A percentile compares a stretch with the other conserved stretches of the same genome.
Evolutionary conservation across 768 basidiomycete species (phyloP).

Genomic region (Kwoniella sp.): DNA sequence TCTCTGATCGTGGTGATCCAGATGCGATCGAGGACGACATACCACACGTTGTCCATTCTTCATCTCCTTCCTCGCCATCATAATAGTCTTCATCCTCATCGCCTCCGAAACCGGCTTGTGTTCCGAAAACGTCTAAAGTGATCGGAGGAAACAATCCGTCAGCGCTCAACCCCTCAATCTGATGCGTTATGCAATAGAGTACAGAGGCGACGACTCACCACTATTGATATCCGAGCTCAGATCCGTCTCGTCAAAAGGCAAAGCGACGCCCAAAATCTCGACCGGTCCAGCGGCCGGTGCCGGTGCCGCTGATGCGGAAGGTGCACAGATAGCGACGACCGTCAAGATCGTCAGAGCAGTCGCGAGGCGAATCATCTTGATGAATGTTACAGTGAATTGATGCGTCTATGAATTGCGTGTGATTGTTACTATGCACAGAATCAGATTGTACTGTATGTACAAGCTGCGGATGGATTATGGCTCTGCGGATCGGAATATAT

Average conservation of each 20-base stretch:
- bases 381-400: background rate
- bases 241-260: background rate
- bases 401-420: background rate
- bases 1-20: background rate
- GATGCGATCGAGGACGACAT: background rate
- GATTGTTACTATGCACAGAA: background rate
- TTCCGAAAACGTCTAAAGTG: background rate
- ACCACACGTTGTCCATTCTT: constrained; percentile 4
- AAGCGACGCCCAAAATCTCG: constrained; percentile 6
- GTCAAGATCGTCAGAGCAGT: background rate
- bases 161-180: too few relatives aligned
- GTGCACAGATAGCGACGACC: background rate
- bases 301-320: background rate
- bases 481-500: too few relatives aligned
- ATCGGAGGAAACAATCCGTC: too few relatives aligned
- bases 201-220: background rate
- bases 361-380: background rate
- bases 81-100: background rate
- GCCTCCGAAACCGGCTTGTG: background rate
- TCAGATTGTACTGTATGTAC: too few relatives aligned
- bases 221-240: background rate
- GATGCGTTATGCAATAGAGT: background rate
- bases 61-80: constrained; percentile 1
- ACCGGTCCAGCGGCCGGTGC: background rate
- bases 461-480: too few relatives aligned